phyloP scores from a whole-genome alignment of 2,329 filamentous ascomycete genomes.

The Aureobasidium uvarum region DNA sequence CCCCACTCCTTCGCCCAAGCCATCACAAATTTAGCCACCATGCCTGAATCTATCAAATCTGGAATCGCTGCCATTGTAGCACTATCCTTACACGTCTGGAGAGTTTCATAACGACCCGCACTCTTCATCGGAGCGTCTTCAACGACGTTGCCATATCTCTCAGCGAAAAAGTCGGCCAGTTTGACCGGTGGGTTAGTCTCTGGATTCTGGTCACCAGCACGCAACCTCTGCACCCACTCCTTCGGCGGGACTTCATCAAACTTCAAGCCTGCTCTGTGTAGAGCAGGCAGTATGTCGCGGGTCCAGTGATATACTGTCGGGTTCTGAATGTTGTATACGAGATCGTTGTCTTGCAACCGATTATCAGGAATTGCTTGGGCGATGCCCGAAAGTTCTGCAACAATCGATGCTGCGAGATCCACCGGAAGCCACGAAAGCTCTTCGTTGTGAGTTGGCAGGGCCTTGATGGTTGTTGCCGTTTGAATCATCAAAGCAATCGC shows the following conservation, averaged over 20 bases:
- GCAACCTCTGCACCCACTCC: conserved; percentile 34
- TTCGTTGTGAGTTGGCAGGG: conserved; percentile 48
- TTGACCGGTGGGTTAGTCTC: conserved; percentile 37
- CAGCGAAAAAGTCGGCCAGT: conserved; percentile 36
- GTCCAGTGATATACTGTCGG: conserved; percentile 53
- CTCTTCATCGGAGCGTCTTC: conserved; percentile 27
- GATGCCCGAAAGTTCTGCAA: conserved; percentile 26
- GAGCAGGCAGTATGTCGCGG: conserved; percentile 52
- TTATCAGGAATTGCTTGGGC: not conserved
- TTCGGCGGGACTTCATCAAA: conserved; percentile 32
- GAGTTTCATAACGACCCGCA: conserved; percentile 31
- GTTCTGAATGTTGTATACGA: conserved; percentile 47
- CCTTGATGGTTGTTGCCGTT: conserved; percentile 48
- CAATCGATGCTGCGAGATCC: conserved; percentile 25
- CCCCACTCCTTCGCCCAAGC: conserved; percentile 31
- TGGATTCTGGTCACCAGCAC: conserved; percentile 33
- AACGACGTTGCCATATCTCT: conserved; percentile 33
- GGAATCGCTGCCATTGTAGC: conserved; percentile 25
- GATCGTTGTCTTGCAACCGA: not conserved
- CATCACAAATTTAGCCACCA: conserved; percentile 32
- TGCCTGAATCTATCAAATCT: conserved; percentile 30
- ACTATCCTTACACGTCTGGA: conserved; percentile 29
- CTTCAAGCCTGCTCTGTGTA: conserved; percentile 35
- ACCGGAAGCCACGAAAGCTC: conserved; percentile 28
- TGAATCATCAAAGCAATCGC: conserved; percentile 53